Evolutionary conservation across 306 rosid species (phyloP).

Genomic region (Dalbergia cultrata): DNA sequence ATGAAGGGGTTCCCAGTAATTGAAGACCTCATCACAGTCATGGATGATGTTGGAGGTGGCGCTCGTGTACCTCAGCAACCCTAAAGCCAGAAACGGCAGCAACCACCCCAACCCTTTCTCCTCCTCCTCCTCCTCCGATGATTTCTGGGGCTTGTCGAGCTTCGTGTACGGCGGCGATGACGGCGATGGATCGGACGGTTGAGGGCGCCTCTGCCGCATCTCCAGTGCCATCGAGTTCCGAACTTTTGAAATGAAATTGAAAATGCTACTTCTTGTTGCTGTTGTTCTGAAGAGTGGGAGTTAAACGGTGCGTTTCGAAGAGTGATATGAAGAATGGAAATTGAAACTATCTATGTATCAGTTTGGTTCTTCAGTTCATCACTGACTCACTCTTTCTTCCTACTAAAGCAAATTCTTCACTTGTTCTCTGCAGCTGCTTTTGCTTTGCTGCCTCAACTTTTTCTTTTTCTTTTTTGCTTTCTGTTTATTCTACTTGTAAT

Average conservation of each 20-base stretch:
- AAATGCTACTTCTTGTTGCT: conserved; percentile 5
- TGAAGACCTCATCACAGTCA: conserved; percentile 98
- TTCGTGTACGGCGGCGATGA: conserved; percentile 65
- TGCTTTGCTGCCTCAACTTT: background rate
- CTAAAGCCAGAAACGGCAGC: conserved; percentile 68
- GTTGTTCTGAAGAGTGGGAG: background rate
- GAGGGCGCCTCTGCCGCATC: conserved; percentile 72
- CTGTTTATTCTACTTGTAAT: background rate
- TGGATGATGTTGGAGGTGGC: conserved; percentile 92
- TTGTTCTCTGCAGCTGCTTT: background rate
- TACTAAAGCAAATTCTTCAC: conserved; percentile 41
- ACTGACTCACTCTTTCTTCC: conserved; percentile 36
- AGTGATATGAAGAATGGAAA: background rate
- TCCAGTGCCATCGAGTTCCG: conserved; percentile 55
- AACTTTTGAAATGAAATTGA: conserved; percentile 1
- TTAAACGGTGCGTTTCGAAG: background rate
- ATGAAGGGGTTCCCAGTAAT: conserved; percentile 99
- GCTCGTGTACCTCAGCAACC: conserved; percentile 86
- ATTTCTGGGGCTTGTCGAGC: conserved; percentile 60
- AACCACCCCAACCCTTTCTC: conserved; percentile 76
- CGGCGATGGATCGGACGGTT: conserved; percentile 59
- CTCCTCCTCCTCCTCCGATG: conserved; percentile 52
- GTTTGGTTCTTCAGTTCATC: background rate
- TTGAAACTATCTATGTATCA: too few species aligned
- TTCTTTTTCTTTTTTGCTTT: background rate